A percentile compares a stretch with the other conserved stretches of the same genome.
phyloP scores from a whole-genome alignment of 495 filamentous ascomycete species.

The Evansstolkia leycettana region DNA sequence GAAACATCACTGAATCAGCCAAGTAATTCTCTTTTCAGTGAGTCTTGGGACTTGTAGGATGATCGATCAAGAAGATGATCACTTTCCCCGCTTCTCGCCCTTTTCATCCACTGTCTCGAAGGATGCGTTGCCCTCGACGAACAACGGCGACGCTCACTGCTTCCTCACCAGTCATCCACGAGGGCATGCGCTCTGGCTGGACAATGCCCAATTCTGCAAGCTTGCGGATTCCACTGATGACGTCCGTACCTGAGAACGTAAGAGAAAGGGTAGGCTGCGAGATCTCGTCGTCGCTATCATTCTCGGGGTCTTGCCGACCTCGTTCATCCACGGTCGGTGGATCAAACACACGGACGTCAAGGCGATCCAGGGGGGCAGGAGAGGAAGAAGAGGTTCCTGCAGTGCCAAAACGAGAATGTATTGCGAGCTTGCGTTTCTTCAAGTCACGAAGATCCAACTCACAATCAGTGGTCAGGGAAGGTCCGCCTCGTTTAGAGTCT shows the following conservation, averaged over 20 bases:
- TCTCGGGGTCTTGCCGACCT: slow-evolving; percentile 10
- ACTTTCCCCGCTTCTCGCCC: too few species aligned
- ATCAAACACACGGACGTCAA: slow-evolving; percentile 25
- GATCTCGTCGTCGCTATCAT: slow-evolving; percentile 2
- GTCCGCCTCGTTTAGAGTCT: background rate
- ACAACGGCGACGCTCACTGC: slow-evolving; percentile 62
- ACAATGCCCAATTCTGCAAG: slow-evolving; percentile 63
- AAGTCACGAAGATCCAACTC: slow-evolving; percentile 44
- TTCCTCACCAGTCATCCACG: slow-evolving; percentile 86
- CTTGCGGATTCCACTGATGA: slow-evolving; percentile 69
- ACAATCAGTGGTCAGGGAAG: slow-evolving; percentile 21
- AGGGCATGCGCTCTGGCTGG: slow-evolving; percentile 66
- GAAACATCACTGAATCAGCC: too few species aligned
- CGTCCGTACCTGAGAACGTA: slow-evolving; percentile 59
- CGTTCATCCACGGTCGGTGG: slow-evolving; percentile 7
- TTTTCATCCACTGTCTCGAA: slow-evolving; percentile 10
- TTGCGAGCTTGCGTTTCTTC: slow-evolving; percentile 47
- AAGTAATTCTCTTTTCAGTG: too few species aligned
- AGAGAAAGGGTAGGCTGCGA: slow-evolving; percentile 36
- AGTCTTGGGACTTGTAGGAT: too few species aligned
- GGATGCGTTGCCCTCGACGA: slow-evolving; percentile 40
- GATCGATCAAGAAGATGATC: too few species aligned
- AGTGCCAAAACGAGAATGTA: slow-evolving; percentile 35
- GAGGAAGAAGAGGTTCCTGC: slow-evolving; percentile 15
- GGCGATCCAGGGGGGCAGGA: slow-evolving; percentile 16